phyloP scores from a whole-genome alignment of 2,329 filamentous ascomycete species.

The Calonectria pseudoturangicola region DNA sequence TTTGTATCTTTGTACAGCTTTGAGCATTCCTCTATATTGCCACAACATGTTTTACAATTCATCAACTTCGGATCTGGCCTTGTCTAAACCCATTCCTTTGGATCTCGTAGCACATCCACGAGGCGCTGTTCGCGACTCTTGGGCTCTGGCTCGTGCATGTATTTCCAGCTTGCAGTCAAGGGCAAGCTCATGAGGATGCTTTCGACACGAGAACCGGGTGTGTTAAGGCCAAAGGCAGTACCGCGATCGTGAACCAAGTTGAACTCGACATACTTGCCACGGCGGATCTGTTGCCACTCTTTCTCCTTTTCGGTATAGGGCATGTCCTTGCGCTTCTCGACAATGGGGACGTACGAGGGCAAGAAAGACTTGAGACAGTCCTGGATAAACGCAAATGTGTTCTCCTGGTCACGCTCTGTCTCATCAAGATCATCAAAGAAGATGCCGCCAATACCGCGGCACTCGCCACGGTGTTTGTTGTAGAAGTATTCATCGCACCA shows the following conservation, averaged over 20 bases:
- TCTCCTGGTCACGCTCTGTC: conserved; percentile 89
- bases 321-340: conserved; percentile 93
- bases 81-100: conserved; percentile 79
- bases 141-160: conserved; percentile 91
- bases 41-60: conserved; percentile 48
- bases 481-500: conserved; percentile 99
- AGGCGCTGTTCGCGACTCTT: conserved; percentile 86
- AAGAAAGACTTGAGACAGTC: conserved; percentile 91
- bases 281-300: conserved; percentile 95
- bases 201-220: conserved; percentile 92
- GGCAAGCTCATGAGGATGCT: conserved; percentile 98
- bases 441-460: conserved; percentile 93
- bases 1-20: conserved; percentile 43
- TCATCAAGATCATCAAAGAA: conserved; percentile 99
- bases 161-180: conserved; percentile 93
- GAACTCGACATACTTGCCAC: conserved; percentile 98
- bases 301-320: conserved; percentile 90
- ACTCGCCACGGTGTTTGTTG: conserved; percentile 92
- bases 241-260: conserved; percentile 98
- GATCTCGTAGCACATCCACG: conserved; percentile 80
- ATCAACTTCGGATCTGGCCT: conserved; percentile 36
- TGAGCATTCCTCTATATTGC: conserved; percentile 47
- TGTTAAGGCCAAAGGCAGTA: conserved; percentile 94
- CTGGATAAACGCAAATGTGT: conserved; percentile 91
- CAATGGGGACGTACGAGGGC: conserved; percentile 92